phyloP scores from a whole-genome alignment of 1,284 basidiomycete genomes.

The Ganoderma lingzhi region DNA sequence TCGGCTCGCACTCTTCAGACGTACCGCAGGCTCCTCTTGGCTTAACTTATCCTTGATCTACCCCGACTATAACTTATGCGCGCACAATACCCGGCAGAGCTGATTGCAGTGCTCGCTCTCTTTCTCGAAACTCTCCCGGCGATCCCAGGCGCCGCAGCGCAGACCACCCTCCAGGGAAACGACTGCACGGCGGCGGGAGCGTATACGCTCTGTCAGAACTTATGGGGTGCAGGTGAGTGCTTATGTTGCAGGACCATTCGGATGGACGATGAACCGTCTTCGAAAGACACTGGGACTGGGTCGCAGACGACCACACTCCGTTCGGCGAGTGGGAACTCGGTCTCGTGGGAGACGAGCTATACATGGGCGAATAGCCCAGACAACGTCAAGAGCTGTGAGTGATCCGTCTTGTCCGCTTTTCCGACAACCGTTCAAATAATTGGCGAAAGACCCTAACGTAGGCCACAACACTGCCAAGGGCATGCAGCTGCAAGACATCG shows the following conservation, averaged over 20 bases:
- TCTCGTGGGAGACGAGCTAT: slow-evolving; percentile 63
- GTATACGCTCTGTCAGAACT: slow-evolving; percentile 63
- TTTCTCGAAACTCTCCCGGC: background rate
- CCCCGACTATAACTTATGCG: slow-evolving; percentile 16
- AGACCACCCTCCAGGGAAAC: slow-evolving; percentile 27
- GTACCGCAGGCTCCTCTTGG: background rate
- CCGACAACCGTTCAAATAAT: too few species aligned
- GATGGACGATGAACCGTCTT: background rate
- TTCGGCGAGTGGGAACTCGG: slow-evolving; percentile 47
- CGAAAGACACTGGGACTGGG: slow-evolving; percentile 52
- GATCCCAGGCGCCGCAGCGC: background rate
- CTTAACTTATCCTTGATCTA: background rate
- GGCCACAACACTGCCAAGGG: slow-evolving; percentile 54
- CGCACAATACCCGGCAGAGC: slow-evolving; percentile 6
- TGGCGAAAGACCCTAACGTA: slow-evolving; percentile 49
- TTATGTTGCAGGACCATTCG: background rate
- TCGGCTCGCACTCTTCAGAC: background rate
- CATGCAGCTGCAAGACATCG: slow-evolving; percentile 53
- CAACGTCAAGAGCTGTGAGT: slow-evolving; percentile 64
- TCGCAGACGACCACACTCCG: slow-evolving; percentile 58
- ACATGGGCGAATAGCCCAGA: slow-evolving; percentile 62
- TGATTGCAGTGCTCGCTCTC: slow-evolving; percentile 15
- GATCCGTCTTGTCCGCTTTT: background rate
- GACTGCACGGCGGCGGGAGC: slow-evolving; percentile 55
- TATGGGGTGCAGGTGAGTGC: slow-evolving; percentile 57